A percentile compares a stretch with the other conserved stretches of the same genome.
These are phyloP conservation scores for Circinella minor DNA, from an alignment of 371 early-diverging fungal species.

Conservation along the genomic window DNA sequence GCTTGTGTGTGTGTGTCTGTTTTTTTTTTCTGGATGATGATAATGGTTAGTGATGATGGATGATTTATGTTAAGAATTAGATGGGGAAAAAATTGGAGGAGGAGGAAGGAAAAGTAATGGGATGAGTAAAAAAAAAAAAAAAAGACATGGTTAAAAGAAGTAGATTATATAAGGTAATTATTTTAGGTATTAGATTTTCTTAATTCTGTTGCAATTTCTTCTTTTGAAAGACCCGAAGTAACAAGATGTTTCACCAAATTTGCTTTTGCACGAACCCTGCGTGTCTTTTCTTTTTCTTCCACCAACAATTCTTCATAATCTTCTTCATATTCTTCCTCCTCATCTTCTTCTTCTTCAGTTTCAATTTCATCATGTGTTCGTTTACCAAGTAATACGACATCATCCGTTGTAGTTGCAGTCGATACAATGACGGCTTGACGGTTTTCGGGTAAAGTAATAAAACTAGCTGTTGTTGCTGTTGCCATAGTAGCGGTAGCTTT, in stretches of 20 bases:
- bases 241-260: slow-evolving; percentile 20
- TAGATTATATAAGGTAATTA: too few relatives aligned
- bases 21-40: too few relatives aligned
- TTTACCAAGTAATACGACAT: slow-evolving; percentile 10
- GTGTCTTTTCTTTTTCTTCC: slow-evolving; percentile 22
- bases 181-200: slow-evolving; percentile 1
- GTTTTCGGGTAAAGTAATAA: slow-evolving; percentile 19
- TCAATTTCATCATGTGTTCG: slow-evolving; percentile 11
- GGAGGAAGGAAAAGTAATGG: too few relatives aligned
- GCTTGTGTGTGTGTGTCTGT: too few relatives aligned
- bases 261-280: slow-evolving; percentile 17
- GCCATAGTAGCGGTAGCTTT: slow-evolving; percentile 18
- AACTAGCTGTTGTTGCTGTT: slow-evolving; percentile 20
- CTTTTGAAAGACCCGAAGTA: slow-evolving; percentile 18
- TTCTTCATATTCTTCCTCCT: neutral
- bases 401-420: slow-evolving; percentile 18
- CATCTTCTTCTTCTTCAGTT: slow-evolving; percentile 17
- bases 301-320: slow-evolving; percentile 11
- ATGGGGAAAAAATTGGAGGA: too few relatives aligned
- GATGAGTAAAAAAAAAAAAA: too few relatives aligned
- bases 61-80: too few relatives aligned
- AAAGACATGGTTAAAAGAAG: too few relatives aligned
- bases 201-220: slow-evolving; percentile 17
- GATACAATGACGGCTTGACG: slow-evolving; percentile 24
- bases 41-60: too few relatives aligned